Evolutionary conservation across 495 filamentous ascomycete species (phyloP), one percentile per base, ranked within the genome.

Genomic region (Talaromyces borbonicus): DNA sequence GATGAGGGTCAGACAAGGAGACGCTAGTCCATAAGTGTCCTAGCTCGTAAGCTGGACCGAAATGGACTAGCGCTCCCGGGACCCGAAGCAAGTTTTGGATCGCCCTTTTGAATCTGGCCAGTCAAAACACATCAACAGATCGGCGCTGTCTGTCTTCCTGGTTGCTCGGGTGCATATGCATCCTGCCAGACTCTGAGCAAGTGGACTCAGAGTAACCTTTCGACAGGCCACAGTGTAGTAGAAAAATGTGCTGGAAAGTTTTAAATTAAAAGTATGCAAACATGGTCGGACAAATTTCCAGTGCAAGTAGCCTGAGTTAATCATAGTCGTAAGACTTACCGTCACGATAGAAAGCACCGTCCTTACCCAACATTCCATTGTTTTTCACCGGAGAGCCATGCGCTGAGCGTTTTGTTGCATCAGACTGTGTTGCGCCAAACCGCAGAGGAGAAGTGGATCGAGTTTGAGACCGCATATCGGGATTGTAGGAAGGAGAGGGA

Each of bases 11-110:
- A 30, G 27, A n/a, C n/a, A n/a, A 7, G 27, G 7, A 15, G 0
- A 22, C 30, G 43, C 43, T 46, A 46, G 43, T 23, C 15, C 64
- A 64, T 66, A 52, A 62, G 56, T n/a, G 56, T 54, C 57, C 52
- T 38, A 52, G 41, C 18, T 15, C 16, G 29, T 12, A n/a, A 46
- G 29, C 16, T 46, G 19, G 11, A 9, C 43, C 43, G 36, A 35
- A 46, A 8, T 12, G 43, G 43, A n/a, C 43, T 46, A 46, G 43
- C 43, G 29, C 29, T 36, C 19, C 43, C 43, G 43, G 43, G 15
- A 14, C 16, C 25, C 18, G 18, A 8, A 19, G 25, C 19, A 37
- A 15, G 6, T 11, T 18, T 18, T 20, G 12, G 12, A 30, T 30
- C 27, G 27, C n/a, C n/a, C n/a, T n/a, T n/a, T n/a, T n/a, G n/a